phyloP scores from a whole-genome alignment of 2,329 filamentous ascomycete species.

The Microdochium trichocladiopsis region DNA sequence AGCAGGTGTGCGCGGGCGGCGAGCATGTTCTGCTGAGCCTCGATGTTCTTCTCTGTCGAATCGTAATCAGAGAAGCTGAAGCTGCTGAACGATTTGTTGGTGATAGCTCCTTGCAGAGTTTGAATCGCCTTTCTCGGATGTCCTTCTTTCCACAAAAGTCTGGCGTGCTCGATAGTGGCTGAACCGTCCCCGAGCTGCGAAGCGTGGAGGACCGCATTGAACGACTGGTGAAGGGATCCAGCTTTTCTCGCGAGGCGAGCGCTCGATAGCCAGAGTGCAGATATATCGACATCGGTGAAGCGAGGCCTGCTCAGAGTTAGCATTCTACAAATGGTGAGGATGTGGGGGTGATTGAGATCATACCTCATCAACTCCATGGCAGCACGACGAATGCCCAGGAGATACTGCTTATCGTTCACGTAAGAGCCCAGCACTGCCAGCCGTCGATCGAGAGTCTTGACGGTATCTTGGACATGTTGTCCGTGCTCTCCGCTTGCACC shows the following conservation, averaged over 20 bases:
- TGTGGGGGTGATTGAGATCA: slow-evolving; percentile 11
- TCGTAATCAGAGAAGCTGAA: slow-evolving; percentile 25
- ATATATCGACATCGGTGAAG: slow-evolving; percentile 68
- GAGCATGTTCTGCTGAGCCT: slow-evolving; percentile 49
- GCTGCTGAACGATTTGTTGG: slow-evolving; percentile 66
- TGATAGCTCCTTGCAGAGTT: slow-evolving; percentile 78
- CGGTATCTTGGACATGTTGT: slow-evolving; percentile 28
- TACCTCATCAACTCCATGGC: slow-evolving; percentile 74
- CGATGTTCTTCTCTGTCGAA: slow-evolving; percentile 31
- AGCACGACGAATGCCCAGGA: slow-evolving; percentile 79
- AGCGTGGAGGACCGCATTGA: slow-evolving; percentile 88
- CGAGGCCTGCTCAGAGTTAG: slow-evolving; percentile 30
- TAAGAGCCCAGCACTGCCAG: slow-evolving; percentile 86
- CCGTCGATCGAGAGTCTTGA: slow-evolving; percentile 62
- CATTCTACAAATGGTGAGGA: slow-evolving; percentile 8
- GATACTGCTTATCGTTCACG: slow-evolving; percentile 86
- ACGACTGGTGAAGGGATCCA: slow-evolving; percentile 77
- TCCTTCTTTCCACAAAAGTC: slow-evolving; percentile 86
- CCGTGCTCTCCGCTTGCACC: slow-evolving; percentile 33
- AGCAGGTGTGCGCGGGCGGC: slow-evolving; percentile 78
- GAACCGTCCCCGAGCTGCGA: slow-evolving; percentile 76
- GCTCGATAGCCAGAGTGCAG: slow-evolving; percentile 77
- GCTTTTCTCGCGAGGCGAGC: slow-evolving; percentile 82
- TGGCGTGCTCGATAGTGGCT: slow-evolving; percentile 89
- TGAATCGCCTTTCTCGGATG: slow-evolving; percentile 94